Percentiles rank a stretch among this genome's conserved stretches.
phyloP scores from a whole-genome alignment of 164 flowering plant genomes.

The Vitis amurensis region DNA sequence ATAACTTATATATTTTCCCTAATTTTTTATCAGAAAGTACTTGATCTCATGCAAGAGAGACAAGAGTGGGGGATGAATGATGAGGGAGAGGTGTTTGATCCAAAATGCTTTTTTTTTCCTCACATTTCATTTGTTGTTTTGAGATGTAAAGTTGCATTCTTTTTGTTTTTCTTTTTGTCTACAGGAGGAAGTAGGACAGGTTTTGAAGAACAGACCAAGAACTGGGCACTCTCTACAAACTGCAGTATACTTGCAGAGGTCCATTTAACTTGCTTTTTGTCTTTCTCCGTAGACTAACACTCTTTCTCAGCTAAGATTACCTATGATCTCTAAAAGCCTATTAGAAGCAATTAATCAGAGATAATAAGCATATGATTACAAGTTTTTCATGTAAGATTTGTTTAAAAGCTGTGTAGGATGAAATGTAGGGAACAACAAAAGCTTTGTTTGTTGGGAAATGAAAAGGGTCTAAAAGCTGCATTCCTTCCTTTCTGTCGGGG shows the following conservation, averaged over 20 bases:
- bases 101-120: conserved; percentile 8
- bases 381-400: background rate
- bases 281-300: background rate
- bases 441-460: conserved; percentile 68
- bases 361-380: conserved; percentile 19
- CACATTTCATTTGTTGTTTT: conserved; percentile 20
- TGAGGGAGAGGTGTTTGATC: conserved; percentile 7
- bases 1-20: background rate
- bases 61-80: background rate
- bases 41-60: background rate
- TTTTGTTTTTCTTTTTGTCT: conserved; percentile 37
- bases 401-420: background rate
- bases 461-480: conserved; percentile 69
- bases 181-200: conserved; percentile 50
- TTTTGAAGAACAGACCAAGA: conserved; percentile 58
- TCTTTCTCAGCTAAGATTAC: background rate
- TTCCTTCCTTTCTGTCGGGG: conserved; percentile 79
- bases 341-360: conserved; percentile 3
- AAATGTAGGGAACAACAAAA: conserved; percentile 18
- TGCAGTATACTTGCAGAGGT: conserved; percentile 54
- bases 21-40: too few relatives aligned
- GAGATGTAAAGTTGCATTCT: conserved; percentile 32
- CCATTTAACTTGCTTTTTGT: conserved; percentile 5
- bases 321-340: background rate
- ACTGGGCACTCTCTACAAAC: conserved; percentile 56